Evolutionary conservation across 108 stramenopile genomes (phyloP).

Genomic region (Seminavis robusta): DNA sequence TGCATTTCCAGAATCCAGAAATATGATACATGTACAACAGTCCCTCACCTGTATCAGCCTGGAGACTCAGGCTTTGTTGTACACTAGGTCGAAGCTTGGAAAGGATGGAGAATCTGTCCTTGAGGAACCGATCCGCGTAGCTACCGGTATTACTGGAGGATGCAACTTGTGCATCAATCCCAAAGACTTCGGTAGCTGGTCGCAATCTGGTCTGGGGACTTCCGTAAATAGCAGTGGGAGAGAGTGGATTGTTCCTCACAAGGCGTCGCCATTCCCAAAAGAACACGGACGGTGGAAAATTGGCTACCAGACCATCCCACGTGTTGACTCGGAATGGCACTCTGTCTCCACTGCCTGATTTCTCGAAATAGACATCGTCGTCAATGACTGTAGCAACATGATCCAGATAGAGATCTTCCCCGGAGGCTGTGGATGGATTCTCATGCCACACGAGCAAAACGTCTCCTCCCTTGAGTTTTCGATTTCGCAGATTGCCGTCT

Average conservation of each 20-base stretch:
- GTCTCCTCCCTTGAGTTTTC: constrained; percentile 20
- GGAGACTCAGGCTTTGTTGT: neutral
- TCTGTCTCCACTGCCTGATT: constrained; percentile 28
- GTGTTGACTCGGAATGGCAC: constrained; percentile 27
- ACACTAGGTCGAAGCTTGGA: constrained; percentile 2
- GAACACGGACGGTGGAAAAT: constrained; percentile 23
- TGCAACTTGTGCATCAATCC: constrained; percentile 16
- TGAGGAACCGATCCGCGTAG: neutral
- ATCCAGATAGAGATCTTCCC: constrained; percentile 16
- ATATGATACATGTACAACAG: neutral
- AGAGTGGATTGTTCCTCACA: constrained; percentile 1
- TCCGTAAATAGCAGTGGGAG: neutral
- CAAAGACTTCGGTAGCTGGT: constrained; percentile 23
- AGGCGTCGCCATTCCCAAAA: constrained; percentile 35
- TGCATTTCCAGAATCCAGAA: neutral
- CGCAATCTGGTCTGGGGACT: constrained; percentile 3
- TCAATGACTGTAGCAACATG: constrained; percentile 33
- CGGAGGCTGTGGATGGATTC: constrained; percentile 7
- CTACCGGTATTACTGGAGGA: neutral
- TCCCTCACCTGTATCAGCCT: neutral
- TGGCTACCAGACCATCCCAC: constrained; percentile 19
- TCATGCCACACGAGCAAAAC: constrained; percentile 34
- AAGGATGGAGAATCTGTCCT: neutral
- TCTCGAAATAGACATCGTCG: constrained; percentile 38
- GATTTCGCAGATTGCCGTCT: constrained; percentile 15